phyloP scores from a whole-genome alignment of 2,329 filamentous ascomycete genomes.

The Colletotrichum sp. region DNA sequence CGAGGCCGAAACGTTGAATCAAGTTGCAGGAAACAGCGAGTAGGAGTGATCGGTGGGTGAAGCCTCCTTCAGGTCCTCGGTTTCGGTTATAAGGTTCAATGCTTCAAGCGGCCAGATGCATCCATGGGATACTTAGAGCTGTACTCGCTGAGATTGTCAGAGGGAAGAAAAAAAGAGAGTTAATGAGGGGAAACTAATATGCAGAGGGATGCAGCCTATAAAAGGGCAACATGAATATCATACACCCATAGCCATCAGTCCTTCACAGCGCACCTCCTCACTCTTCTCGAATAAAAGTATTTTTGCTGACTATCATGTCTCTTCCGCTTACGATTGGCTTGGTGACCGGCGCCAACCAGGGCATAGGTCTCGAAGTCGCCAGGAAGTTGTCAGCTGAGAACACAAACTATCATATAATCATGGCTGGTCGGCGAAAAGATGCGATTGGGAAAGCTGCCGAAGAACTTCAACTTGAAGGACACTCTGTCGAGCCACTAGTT shows the following conservation, averaged over 20 bases:
- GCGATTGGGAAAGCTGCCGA: background rate
- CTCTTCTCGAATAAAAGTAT: background rate
- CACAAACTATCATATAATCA: background rate
- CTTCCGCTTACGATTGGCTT: background rate
- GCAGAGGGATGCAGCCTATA: background rate
- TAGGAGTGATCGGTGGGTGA: background rate
- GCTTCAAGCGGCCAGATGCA: background rate
- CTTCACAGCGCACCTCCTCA: background rate
- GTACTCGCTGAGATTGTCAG: too few relatives aligned
- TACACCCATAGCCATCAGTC: background rate
- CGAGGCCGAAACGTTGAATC: background rate
- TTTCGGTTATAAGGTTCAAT: background rate
- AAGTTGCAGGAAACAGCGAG: background rate
- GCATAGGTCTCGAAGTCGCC: background rate
- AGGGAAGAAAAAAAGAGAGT: too few relatives aligned
- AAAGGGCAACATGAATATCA: background rate
- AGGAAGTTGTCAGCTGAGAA: background rate
- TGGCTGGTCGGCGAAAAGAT: background rate
- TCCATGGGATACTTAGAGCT: too few relatives aligned
- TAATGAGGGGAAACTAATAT: rapidly evolving
- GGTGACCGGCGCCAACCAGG: background rate
- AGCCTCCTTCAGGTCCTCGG: background rate
- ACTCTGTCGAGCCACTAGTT: background rate
- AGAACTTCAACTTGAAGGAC: background rate
- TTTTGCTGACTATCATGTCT: background rate